Percentiles rank a stretch among this genome's conserved stretches.
Conservation (phyloP, 2,329 filamentous ascomycete genomes). For the Xylaria sp. region DNA sequence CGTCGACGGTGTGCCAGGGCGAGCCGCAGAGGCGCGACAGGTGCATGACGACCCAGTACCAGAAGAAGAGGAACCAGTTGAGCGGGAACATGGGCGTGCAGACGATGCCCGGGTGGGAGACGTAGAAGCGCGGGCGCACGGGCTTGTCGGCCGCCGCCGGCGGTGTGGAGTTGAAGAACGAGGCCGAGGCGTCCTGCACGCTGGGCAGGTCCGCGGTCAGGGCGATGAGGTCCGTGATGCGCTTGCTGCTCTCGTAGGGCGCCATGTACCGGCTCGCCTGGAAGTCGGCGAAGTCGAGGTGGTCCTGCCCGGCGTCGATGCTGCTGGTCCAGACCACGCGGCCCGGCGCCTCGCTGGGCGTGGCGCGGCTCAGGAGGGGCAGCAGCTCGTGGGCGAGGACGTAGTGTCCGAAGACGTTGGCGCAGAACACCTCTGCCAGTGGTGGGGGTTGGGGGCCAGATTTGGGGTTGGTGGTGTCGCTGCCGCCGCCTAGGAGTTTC, state of each 20-base stretch:
- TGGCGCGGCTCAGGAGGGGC: conserved; percentile 72
- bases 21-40: conserved; percentile 82
- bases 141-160: conserved; percentile 39
- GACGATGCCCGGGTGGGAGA: conserved; percentile 88
- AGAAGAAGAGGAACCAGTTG: conserved; percentile 73
- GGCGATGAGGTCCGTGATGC: conserved; percentile 84
- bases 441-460: conserved; percentile 59
- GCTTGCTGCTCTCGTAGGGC: conserved; percentile 89
- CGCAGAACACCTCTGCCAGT: conserved; percentile 85
- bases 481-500: conserved; percentile 45
- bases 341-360: conserved; percentile 58
- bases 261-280: conserved; percentile 72
- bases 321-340: conserved; percentile 90
- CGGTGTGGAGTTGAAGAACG: conserved; percentile 63
- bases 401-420: conserved; percentile 97
- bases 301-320: conserved; percentile 70
- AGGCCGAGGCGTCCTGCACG: conserved; percentile 64
- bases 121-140: conserved; percentile 73
- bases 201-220: conserved; percentile 77
- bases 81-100: conserved; percentile 84
- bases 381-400: conserved; percentile 83
- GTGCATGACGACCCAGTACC: conserved; percentile 75
- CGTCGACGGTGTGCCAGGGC: conserved; percentile 84
- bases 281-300: conserved; percentile 76
- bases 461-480: conserved; percentile 31